Evolutionary conservation across 805 yeast genomes (phyloP).

Genomic region (Saccharomycodes ludwigii): DNA sequence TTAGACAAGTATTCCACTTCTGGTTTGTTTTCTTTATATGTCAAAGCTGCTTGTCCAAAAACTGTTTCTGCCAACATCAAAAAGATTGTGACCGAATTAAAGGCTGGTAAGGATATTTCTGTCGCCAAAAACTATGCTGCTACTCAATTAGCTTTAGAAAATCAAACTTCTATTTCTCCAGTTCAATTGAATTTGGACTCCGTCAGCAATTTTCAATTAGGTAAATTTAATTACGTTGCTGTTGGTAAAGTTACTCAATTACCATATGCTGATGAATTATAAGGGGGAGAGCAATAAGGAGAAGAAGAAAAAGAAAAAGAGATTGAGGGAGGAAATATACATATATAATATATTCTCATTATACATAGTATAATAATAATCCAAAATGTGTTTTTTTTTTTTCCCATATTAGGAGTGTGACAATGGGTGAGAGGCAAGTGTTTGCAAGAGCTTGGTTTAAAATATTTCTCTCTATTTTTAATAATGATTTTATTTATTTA

Average conservation of each 20-base stretch:
- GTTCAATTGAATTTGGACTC: slow-evolving; percentile 26
- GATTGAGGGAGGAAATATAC: neutral
- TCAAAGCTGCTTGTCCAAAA: slow-evolving; percentile 45
- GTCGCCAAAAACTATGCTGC: slow-evolving; percentile 45
- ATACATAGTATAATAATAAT: no score
- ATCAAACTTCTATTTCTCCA: slow-evolving; percentile 25
- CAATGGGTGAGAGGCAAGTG: no score
- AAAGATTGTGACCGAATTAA: slow-evolving; percentile 39
- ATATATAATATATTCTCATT: no score
- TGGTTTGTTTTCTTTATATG: slow-evolving; percentile 64
- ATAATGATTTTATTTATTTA: no score
- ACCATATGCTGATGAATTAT: slow-evolving; percentile 86
- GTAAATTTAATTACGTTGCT: slow-evolving; percentile 73
- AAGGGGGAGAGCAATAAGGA: slow-evolving; percentile 15
- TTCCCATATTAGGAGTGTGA: no score
- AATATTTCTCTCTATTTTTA: no score
- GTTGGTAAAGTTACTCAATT: slow-evolving; percentile 78
- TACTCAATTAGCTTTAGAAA: slow-evolving; percentile 30
- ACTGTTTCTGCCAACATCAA: slow-evolving; percentile 50
- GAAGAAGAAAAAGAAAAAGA: neutral
- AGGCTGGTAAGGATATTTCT: slow-evolving; percentile 43
- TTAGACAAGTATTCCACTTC: slow-evolving; percentile 63
- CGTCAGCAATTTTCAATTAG: slow-evolving; percentile 34
- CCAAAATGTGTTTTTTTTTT: no score
- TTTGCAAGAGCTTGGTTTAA: no score